Percentiles rank a stretch among this genome's conserved stretches.
Conservation (phyloP, 1,284 basidiomycete genomes). For the Earliella scabrosa region DNA sequence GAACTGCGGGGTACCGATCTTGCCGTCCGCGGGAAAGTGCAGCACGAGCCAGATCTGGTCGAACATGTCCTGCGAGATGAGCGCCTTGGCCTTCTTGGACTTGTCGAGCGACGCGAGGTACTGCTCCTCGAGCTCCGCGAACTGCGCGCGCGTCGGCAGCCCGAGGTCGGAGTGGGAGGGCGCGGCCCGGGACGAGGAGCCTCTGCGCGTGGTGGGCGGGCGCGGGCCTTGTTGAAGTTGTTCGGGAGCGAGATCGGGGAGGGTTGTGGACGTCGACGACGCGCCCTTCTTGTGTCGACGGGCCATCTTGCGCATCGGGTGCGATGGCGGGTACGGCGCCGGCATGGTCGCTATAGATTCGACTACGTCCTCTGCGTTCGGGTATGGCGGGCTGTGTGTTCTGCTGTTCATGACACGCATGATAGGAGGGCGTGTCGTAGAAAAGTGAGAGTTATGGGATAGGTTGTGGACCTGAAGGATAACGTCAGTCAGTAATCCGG, state of each 20-base stretch:
- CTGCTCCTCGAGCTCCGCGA: constrained; percentile 53
- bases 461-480: too few species aligned
- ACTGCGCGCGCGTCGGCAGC: constrained; percentile 44
- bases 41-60: constrained; percentile 72
- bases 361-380: too few species aligned
- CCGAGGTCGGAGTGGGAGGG: constrained; percentile 21
- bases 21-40: constrained; percentile 32
- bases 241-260: background rate
- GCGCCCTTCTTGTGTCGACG: background rate
- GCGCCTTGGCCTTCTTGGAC: constrained; percentile 66
- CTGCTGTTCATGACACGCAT: too few species aligned
- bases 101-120: constrained; percentile 61
- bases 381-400: too few species aligned
- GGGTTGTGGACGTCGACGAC: background rate
- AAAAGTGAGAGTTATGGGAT: too few species aligned
- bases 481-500: too few species aligned
- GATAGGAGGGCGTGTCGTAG: too few species aligned
- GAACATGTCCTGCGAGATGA: constrained; percentile 71
- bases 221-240: too few species aligned
- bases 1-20: constrained; percentile 45
- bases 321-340: background rate
- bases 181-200: background rate
- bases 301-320: background rate
- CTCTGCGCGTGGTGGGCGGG: background rate
- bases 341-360: background rate